A percentile compares a stretch with the other conserved stretches of the same genome.
Evolutionary conservation across 352 stramenopile genomes (phyloP).

Genomic region (Peronospora tabacina): DNA sequence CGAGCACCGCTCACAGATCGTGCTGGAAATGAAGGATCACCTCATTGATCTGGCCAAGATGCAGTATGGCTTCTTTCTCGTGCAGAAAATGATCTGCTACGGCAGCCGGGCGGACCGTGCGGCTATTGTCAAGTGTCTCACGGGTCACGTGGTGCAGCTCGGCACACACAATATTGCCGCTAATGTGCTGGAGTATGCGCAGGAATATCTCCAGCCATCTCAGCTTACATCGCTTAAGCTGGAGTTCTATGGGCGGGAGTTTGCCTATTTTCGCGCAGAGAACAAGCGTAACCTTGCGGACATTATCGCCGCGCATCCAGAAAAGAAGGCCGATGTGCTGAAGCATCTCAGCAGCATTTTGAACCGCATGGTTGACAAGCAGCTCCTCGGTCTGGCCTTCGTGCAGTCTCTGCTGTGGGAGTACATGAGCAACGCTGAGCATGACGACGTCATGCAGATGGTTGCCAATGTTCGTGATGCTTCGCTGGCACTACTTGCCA

Average conservation of each 20-base stretch:
- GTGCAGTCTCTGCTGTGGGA: conserved; percentile 87
- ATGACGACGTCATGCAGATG: conserved; percentile 78
- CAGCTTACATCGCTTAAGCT: conserved; percentile 81
- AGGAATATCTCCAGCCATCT: conserved; percentile 85
- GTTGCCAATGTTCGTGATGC: conserved; percentile 81
- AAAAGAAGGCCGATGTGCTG: conserved; percentile 70
- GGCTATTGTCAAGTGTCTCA: conserved; percentile 86
- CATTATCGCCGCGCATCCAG: conserved; percentile 55
- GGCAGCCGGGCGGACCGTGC: conserved; percentile 73
- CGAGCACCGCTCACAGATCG: conserved; percentile 79
- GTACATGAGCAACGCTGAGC: conserved; percentile 77
- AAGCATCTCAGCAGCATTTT: conserved; percentile 58
- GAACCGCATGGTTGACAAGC: conserved; percentile 87
- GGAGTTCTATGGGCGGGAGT: conserved; percentile 87
- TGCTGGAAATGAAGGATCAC: conserved; percentile 88
- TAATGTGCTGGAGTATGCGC: conserved; percentile 87
- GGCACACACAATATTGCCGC: conserved; percentile 92
- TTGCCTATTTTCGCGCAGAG: conserved; percentile 80
- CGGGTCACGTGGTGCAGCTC: conserved; percentile 88
- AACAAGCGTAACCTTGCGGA: conserved; percentile 77
- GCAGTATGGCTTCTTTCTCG: conserved; percentile 96
- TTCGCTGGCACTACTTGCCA: conserved; percentile 78
- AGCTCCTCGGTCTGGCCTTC: conserved; percentile 81
- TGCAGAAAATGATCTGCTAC: conserved; percentile 96
- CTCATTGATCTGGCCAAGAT: conserved; percentile 92